Evolutionary conservation across 2,329 filamentous ascomycete genomes (phyloP).

Genomic region (Aspergillus sp.): DNA sequence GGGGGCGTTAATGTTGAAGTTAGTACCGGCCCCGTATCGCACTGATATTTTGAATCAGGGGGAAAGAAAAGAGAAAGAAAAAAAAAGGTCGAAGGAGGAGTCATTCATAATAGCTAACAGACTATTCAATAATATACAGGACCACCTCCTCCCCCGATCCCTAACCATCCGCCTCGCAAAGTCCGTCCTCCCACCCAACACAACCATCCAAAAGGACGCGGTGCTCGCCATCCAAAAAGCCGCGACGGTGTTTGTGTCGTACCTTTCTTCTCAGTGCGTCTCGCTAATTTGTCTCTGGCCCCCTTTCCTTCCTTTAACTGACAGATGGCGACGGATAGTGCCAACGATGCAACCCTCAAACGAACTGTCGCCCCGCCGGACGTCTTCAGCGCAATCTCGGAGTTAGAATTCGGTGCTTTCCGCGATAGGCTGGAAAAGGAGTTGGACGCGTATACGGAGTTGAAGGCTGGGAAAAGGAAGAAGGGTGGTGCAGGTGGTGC

Average conservation of each 20-base stretch:
- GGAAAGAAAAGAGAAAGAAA: not conserved
- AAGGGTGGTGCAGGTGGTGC: constrained; percentile 32
- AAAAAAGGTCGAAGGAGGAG: not conserved
- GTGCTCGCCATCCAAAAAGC: constrained; percentile 56
- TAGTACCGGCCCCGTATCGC: constrained; percentile 1
- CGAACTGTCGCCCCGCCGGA: constrained; percentile 55
- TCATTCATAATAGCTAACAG: not conserved
- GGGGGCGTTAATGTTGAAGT: constrained; percentile 35
- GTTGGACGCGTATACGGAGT: constrained; percentile 41
- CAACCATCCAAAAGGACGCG: constrained; percentile 58
- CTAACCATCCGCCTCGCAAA: constrained; percentile 55
- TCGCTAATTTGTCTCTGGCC: not conserved
- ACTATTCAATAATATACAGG: constrained; percentile 29
- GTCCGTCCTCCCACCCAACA: constrained; percentile 56
- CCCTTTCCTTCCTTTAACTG: not conserved
- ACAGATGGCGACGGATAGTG: constrained; percentile 31
- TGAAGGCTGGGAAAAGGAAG: constrained; percentile 39
- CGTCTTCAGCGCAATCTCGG: constrained; percentile 52
- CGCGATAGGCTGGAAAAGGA: constrained; percentile 51
- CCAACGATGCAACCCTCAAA: constrained; percentile 54
- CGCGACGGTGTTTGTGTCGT: constrained; percentile 59
- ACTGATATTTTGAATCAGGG: not conserved
- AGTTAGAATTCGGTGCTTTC: constrained; percentile 55
- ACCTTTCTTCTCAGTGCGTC: constrained; percentile 51
- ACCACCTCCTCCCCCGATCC: constrained; percentile 55